phyloP scores from a whole-genome alignment of 83 land plant species.

The Picea abies region DNA sequence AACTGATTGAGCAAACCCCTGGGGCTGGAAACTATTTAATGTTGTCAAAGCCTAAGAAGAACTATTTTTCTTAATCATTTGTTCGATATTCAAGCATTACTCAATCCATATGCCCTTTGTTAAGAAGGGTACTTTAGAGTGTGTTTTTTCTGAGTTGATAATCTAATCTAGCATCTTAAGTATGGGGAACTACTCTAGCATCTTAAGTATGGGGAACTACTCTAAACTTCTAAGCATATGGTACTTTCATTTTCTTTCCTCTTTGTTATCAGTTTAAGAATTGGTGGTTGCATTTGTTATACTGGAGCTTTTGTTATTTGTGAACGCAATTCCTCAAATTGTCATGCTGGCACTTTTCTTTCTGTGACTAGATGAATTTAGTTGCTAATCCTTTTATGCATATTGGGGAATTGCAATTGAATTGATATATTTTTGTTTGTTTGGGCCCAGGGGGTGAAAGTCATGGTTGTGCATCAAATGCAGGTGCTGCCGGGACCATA shows the following conservation, averaged over 20 bases:
- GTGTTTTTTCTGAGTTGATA: no score
- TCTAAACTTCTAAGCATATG: neutral
- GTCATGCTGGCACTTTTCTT: neutral
- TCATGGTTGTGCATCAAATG: slow-evolving; percentile 62
- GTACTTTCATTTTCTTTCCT: neutral
- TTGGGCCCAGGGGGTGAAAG: slow-evolving; percentile 60
- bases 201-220: neutral
- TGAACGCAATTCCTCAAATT: neutral
- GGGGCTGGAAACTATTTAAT: neutral
- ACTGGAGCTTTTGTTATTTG: neutral
- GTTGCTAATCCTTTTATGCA: neutral
- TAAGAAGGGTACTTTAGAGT: neutral
- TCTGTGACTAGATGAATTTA: neutral
- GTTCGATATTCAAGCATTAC: neutral
- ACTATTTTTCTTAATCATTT: neutral
- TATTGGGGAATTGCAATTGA: neutral
- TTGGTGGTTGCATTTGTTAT: neutral
- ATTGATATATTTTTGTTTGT: slow-evolving; percentile 5
- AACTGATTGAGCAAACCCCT: no score
- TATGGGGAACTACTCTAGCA: neutral
- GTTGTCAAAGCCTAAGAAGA: neutral
- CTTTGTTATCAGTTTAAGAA: neutral
- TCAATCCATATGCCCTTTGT: neutral
- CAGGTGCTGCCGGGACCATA: slow-evolving; percentile 82
- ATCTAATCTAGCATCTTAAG: neutral